Percentiles rank a stretch among this genome's conserved stretches.
These are phyloP conservation scores for Eremochloa ophiuroides DNA, from an alignment of 176 grass and related monocot species.

Conservation along the genomic window DNA sequence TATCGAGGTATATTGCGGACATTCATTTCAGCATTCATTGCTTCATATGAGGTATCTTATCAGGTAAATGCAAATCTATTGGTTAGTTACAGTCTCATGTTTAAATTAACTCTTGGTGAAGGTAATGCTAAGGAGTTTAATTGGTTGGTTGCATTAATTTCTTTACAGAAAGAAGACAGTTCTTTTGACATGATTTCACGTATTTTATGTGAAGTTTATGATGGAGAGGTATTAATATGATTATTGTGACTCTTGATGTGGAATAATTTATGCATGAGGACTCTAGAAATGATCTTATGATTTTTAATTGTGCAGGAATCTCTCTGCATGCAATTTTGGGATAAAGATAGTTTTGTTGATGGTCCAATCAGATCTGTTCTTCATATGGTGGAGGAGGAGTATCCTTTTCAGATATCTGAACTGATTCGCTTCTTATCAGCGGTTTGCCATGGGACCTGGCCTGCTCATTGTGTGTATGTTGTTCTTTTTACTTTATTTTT, in stretches of 20 bases:
- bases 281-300: background rate
- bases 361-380: conserved; percentile 88
- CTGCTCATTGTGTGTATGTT: conserved; percentile 92
- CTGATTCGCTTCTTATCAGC: conserved; percentile 85
- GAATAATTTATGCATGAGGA: conserved; percentile 9
- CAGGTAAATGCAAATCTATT: conserved; percentile 38
- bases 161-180: conserved; percentile 51
- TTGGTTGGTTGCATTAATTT: conserved; percentile 24
- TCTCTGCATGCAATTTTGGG: conserved; percentile 94
- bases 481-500: background rate
- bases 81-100: background rate
- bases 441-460: conserved; percentile 77
- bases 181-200: conserved; percentile 62
- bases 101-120: conserved; percentile 3
- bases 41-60: conserved; percentile 83
- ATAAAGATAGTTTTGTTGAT: conserved; percentile 87
- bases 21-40: conserved; percentile 85
- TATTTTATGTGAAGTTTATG: conserved; percentile 69
- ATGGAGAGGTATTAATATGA: conserved; percentile 59
- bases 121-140: conserved; percentile 16
- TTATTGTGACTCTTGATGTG: background rate
- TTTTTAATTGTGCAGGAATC: conserved; percentile 65
- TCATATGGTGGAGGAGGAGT: conserved; percentile 82
- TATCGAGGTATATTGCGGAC: conserved; percentile 74
- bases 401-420: conserved; percentile 57